phyloP scores from a whole-genome alignment of 768 basidiomycete species.

The Coprinopsis marcescibilis region DNA sequence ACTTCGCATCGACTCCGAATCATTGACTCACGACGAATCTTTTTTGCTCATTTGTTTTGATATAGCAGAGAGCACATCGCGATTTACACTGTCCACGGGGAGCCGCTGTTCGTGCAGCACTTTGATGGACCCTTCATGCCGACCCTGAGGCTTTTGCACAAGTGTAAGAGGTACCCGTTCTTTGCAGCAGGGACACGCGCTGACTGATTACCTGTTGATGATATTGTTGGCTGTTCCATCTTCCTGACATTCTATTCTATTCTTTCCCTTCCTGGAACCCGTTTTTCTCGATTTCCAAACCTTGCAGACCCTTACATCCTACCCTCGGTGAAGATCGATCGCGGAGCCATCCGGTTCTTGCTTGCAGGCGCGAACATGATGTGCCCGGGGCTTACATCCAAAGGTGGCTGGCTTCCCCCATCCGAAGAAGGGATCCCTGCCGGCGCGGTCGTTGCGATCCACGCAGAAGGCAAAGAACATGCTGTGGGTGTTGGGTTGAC shows the following conservation, averaged over 20 bases:
- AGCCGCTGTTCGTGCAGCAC: conserved; percentile 93
- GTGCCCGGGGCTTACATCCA: conserved; percentile 94
- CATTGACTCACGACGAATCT: too few relatives aligned
- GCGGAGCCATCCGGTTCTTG: conserved; percentile 96
- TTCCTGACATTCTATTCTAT: conserved; percentile 8
- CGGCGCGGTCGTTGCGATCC: conserved; percentile 79
- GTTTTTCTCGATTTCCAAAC: too few relatives aligned
- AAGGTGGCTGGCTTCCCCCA: conserved; percentile 83
- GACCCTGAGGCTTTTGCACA: conserved; percentile 83
- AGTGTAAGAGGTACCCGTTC: conserved; percentile 55
- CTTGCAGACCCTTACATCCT: conserved; percentile 82
- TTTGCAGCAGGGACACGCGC: conserved; percentile 4
- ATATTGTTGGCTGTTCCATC: neutral
- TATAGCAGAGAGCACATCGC: conserved; percentile 91
- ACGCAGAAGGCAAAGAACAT: conserved; percentile 94
- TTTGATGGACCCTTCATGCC: conserved; percentile 92
- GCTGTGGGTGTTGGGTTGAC: conserved; percentile 83
- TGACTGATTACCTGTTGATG: neutral
- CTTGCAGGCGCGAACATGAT: conserved; percentile 94
- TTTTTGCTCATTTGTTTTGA: too few relatives aligned
- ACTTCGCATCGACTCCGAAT: too few relatives aligned
- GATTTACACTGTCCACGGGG: conserved; percentile 81
- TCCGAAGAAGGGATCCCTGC: conserved; percentile 59
- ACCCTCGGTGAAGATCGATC: conserved; percentile 85
- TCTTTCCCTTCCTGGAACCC: conserved; percentile 8